Evolutionary conservation across 164 flowering plant species (phyloP), one percentile per base, ranked within the genome.

Genomic region (Nymphaea thermarum): DNA sequence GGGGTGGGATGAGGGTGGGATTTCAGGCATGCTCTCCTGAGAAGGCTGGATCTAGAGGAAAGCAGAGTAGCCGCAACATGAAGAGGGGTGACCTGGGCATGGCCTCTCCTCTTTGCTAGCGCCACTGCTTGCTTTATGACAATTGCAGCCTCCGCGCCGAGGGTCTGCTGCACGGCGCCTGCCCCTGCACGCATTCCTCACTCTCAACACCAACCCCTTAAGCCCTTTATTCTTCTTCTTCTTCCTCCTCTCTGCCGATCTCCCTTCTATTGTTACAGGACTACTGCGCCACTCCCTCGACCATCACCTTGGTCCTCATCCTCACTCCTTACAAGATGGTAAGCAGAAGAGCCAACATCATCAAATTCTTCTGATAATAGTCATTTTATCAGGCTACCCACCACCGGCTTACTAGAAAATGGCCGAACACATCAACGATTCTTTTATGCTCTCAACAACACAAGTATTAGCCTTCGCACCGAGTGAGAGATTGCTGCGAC

Each of bases 31-130:
- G 96, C 96, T 67, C 90, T 78, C 63, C 87, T 77, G 44, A 93
- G 66, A 17, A 79, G 83, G 71, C 86, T 80, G 7, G 83, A 66
- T 62, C 85, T 75, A 25, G 87, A 76, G 71, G 77, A 76, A 8
- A 94, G 79, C 43, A 94, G 71, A 16, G 93, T 87, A 44, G 94
- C 88, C 43, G 98, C 98, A 17, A 94, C 98, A 71, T 94, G 98
- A 4, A 94, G 90, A 16, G 98, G 97, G 42, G 98, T 94, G 76
- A 88, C 82, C 77, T 94, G 97, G 12, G 93, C 90, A 80, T 94
- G 98, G 80, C 96, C 93, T 44, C 98, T 74, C 74, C 95, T 72
- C 76, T 89, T 73, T 4, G 98, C 97, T 15, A 91, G 77, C 76
- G 74, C 71, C 2, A 89, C 83, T 41, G 97, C 90, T 72, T 86